Base-by-base conservation (phyloP, 352 stramenopile species). In the Pythium sp. region DNA sequence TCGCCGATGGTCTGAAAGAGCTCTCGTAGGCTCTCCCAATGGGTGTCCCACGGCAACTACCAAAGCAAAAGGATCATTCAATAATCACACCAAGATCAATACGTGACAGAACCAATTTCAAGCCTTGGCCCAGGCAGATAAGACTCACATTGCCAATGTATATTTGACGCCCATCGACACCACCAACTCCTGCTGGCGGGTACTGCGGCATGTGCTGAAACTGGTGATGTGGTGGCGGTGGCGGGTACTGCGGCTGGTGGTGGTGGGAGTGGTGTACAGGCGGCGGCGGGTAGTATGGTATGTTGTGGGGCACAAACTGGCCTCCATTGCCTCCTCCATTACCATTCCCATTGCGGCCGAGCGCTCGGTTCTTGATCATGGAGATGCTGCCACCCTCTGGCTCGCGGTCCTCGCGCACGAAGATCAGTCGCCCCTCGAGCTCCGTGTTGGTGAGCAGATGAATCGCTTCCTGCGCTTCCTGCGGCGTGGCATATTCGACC, bases 401-500 rank as follows among this genome's bases (percentile, higher is more conserved):
- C 56, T 93, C 87, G 28, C 85, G 83, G 66, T 95, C 91, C 73
- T 97, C 90, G 3, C 89, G 90, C 22, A 97, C 89, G 53, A 94
- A 93, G 53, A 97, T 92, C 58, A 80, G 72, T 47, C 97, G 89
- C 5, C 95, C 95, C 63, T 95, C 93, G 3, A 99, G 77, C 62
- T 98, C 90, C 0, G 92, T 93, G 78, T 99, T 92, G 62, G 93
- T 97, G 5, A 99, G 80, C 64, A 81, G 89, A 6, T 75, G 70
- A 70, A 99, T 98, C 5, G 96, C 95, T 38, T 77, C 72, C 4
- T 83, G 71, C 6, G 97, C 96, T 38, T 94, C 92, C 26, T 97
- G 77, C 15, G 72, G 66, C 0, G 80, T 80, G 18, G 68, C 67
- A 57, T 84, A 95, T 63, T 95, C 84, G 34, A 95, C 87, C 12